Evolutionary conservation across 495 filamentous ascomycete genomes (phyloP), one percentile per base, ranked within the genome.

Genomic region (Cryomyces antarcticus): DNA sequence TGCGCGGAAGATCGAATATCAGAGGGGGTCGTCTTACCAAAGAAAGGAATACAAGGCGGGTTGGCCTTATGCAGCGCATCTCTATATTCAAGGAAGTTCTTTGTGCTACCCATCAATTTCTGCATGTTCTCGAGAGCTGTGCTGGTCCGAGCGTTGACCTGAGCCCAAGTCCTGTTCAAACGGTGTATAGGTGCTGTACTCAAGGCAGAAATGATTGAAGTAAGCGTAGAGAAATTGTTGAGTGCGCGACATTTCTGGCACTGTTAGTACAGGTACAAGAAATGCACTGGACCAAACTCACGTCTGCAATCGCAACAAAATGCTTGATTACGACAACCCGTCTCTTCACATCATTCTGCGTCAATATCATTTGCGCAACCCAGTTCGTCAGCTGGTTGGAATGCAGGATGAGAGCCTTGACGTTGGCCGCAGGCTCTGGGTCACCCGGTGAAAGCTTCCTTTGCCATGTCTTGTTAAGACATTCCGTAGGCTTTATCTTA

Each of bases 351-450:
- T 96, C 89, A 30, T 72, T 67, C 57, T 97, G 92, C 3, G 75
- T 84, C 52, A 97, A 66, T 51, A 97, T 96, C 89, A 96, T 96
- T 58, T 97, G 87, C n/a, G 89, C 89, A 42, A 97, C 89, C 92
- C 92, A 96, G 59, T 96, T 97, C 13, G 89, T 96, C 60, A 96
- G 72, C 58, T 94, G 88, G 50, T 97, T 97, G 0, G 92, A 95
- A 58, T 97, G 89, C 37, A 96, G 68, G 61, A 97, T 97, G 46
- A 97, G 67, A 7, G 85, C 80, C 58, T 94, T 93, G 48, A 97
- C 85, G 56, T 97, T 96, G 2, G 83, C 69, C 28, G 92, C 86
- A 7, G 87, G 88, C 54, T 96, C 89, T 0, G 79, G 73, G 47
- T 92, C 87, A 39, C 74, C 78, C 13, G 82, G 73, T 11, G 60